phyloP scores from a whole-genome alignment of 495 filamentous ascomycete species.

The Pyrenula massariospora region DNA sequence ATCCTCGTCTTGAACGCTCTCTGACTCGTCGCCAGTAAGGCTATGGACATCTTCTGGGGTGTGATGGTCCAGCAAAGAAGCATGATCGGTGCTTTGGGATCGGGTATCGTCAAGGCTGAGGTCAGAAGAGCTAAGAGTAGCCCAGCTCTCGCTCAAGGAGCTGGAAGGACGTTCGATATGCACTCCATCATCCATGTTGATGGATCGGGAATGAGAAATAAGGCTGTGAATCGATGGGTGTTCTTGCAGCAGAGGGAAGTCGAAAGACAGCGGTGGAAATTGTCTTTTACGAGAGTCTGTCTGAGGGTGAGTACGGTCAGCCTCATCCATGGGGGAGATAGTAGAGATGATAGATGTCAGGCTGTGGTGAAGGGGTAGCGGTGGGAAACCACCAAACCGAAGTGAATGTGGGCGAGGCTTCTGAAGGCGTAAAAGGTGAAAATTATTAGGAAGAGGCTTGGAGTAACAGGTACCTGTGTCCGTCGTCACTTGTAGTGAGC shows the following conservation, averaged over 20 bases:
- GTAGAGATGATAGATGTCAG: too few relatives aligned
- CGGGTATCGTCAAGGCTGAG: slow-evolving; percentile 29
- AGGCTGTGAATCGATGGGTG: not conserved
- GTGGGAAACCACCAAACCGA: too few relatives aligned
- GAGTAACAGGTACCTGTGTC: not conserved
- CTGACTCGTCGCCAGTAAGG: slow-evolving; percentile 30
- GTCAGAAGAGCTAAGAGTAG: slow-evolving; percentile 32
- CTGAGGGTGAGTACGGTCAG: too few relatives aligned
- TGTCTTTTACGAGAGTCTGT: not conserved
- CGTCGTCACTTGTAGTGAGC: too few relatives aligned
- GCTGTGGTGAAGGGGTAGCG: too few relatives aligned
- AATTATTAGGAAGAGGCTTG: too few relatives aligned
- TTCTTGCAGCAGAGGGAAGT: not conserved
- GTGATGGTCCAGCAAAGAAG: slow-evolving; percentile 32
- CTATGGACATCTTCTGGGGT: slow-evolving; percentile 35
- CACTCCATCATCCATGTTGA: slow-evolving; percentile 27
- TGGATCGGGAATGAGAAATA: slow-evolving; percentile 30
- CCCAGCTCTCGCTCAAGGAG: slow-evolving; percentile 35
- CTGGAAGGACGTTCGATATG: slow-evolving; percentile 13
- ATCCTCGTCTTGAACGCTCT: slow-evolving; percentile 19
- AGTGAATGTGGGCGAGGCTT: too few relatives aligned
- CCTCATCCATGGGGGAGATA: too few relatives aligned
- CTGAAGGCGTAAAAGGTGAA: too few relatives aligned
- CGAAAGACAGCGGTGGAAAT: not conserved
- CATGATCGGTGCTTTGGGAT: slow-evolving; percentile 32